Evolutionary conservation across 169 alveolate genomes (phyloP), one percentile per base, ranked within the genome.

Genomic region (Cryptosporidium xiaoi): DNA sequence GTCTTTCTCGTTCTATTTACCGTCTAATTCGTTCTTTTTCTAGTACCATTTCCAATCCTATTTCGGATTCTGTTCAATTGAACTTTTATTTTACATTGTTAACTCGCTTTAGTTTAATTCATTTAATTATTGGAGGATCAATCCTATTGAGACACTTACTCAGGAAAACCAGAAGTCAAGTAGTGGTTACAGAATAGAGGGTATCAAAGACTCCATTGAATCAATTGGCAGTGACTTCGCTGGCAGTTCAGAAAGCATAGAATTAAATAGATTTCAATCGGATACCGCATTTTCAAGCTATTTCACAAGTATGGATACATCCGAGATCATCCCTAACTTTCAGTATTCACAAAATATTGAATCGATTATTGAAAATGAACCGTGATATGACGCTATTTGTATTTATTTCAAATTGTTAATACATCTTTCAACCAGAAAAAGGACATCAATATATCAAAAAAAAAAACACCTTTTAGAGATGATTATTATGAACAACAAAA

Each of bases 91-190:
- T 12, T 50, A 8, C 34, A 48, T 27, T 31, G 18, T 13, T 69
- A 51, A 69, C 83, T 53, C 50, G 5, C 55, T 36, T 77, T 50
- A 77, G 87, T 77, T 46, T 44, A 77, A 77, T 77, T 77, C 87
- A 20, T 77, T 77, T 27, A 77, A 77, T 77, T 77, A 34, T 40
- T 77, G 87, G 87, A 77, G 71, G 27, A 27, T 77, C 10, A 64
- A 77, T 51, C 87, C 87, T 13, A 62, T 77, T 5, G 71, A 77
- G 13, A 62, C 33, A 44, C 31, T 56, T 40, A 77, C 33, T 27
- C 18, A 29, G 36, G 44, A 62, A 2, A 33, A 62, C 18, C 18
- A 40, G 10, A 8, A 8, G 48, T 40, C 48, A 40, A 40, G 48
- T 1, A 40, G 48, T 40, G 48, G 10, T 40, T 40, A 1, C 48